Base-by-base conservation (phyloP, 345 rosid genomes). In the Salix suchowensis region DNA sequence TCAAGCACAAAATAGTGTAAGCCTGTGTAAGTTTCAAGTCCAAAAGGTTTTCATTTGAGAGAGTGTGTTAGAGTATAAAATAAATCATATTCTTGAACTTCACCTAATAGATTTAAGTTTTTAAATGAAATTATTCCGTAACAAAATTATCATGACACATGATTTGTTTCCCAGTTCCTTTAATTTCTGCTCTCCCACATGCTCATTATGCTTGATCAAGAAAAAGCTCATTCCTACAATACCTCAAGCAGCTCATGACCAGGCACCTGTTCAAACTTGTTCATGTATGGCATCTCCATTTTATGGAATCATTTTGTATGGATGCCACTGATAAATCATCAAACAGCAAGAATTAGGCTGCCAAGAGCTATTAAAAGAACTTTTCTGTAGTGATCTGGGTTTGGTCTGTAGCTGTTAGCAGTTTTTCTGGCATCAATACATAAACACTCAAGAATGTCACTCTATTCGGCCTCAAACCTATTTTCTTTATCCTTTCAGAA, bases 361-460 rank as follows among this genome's bases (percentile, higher is more conserved):
- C 73, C 30, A 40, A 16, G 37, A 70, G 36, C 55, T 10, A 40
- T 15, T 54, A 39, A 40, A 55, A 8, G 2, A 54, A 18, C 32
- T 55, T 39, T 64, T 60, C 52, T 15, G n/a, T 24, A n/a, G 40
- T 6, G 28, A 24, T 58, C n/a, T 60, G 13, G 23, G 67, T 36
- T 21, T 52, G 74, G n/a, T 48, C 60, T 70, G 18, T 21, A 9
- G 18, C 46, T 6, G 14, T 28, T 55, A 5, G 32, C 28, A n/a
- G n/a, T 55, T 34, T 70, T 12, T 7, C 14, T 5, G 28, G 23
- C 65, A 30, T 34, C 24, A 34, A 14, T 52, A 36, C 91, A 91
- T 88, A 69, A 92, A 89, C 46, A 28, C 97, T 89, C 81, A 94
- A 71, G 81, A 89, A 89, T 3, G 97, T 91, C 58, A 90, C 94